Evolutionary conservation across 2,329 filamentous ascomycete genomes (phyloP).

Genomic region (Malbranchea zuffiana): DNA sequence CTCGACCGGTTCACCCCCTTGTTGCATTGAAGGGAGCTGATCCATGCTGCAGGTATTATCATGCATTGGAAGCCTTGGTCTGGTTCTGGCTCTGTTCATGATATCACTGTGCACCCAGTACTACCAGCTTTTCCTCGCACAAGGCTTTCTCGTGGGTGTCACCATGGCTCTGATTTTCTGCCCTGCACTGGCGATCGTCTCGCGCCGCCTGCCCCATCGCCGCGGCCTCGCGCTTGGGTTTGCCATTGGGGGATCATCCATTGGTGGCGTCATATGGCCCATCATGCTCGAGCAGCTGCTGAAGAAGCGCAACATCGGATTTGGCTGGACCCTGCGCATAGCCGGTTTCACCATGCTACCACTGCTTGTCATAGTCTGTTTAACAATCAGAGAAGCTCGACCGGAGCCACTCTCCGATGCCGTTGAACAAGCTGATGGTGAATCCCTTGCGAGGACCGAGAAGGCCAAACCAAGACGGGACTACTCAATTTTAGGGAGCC

Average conservation of each 20-base stretch:
- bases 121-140: constrained; percentile 32
- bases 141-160: constrained; percentile 26
- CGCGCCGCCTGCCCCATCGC: constrained; percentile 22
- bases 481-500: constrained; percentile 1
- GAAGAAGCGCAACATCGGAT: constrained; percentile 19
- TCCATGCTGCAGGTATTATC: constrained; percentile 20
- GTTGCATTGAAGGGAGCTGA: too few relatives aligned
- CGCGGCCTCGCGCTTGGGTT: constrained; percentile 26
- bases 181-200: constrained; percentile 24
- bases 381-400: constrained; percentile 2
- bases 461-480: background rate
- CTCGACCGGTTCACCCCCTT: too few relatives aligned
- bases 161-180: constrained; percentile 23
- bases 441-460: background rate
- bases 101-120: constrained; percentile 27
- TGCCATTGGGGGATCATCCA: constrained; percentile 24
- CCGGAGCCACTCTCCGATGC: background rate
- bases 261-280: constrained; percentile 29
- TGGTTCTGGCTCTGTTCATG: constrained; percentile 28
- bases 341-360: constrained; percentile 35
- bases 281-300: constrained; percentile 25
- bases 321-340: constrained; percentile 31
- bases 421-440: background rate
- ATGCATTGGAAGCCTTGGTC: constrained; percentile 20
- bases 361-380: constrained; percentile 23